These are phyloP conservation scores for Kingdonia uniflora DNA, from an alignment of 164 flowering plant species.

Conservation along the genomic window DNA sequence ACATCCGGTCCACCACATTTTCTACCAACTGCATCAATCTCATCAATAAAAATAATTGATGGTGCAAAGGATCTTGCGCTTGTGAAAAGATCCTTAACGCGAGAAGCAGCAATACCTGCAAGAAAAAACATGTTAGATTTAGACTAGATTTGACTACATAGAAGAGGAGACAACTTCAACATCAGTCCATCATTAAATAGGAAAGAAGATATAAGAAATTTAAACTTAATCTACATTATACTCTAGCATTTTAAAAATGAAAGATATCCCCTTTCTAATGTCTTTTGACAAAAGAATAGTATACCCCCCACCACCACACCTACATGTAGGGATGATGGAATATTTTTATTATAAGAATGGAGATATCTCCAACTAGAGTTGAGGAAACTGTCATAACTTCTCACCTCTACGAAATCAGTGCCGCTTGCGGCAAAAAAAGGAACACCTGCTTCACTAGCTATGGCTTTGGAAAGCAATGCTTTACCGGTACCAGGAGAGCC, in stretches of 20 bases:
- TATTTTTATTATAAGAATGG: too few relatives aligned
- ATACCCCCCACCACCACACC: too few relatives aligned
- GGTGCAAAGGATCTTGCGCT: constrained; percentile 93
- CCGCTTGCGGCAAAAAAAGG: constrained; percentile 97
- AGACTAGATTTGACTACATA: too few relatives aligned
- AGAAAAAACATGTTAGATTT: not conserved
- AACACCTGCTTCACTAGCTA: constrained; percentile 98
- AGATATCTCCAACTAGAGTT: too few relatives aligned
- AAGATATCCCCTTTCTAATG: too few relatives aligned
- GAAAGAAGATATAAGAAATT: too few relatives aligned
- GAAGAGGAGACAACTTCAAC: too few relatives aligned
- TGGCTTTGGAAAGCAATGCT: constrained; percentile 91
- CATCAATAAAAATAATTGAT: constrained; percentile 92
- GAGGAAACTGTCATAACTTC: constrained; percentile 7
- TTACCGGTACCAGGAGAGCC: constrained; percentile 99
- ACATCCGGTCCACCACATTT: constrained; percentile 98
- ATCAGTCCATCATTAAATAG: too few relatives aligned
- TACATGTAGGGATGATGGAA: too few relatives aligned
- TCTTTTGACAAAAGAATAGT: too few relatives aligned
- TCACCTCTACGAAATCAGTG: constrained; percentile 97
- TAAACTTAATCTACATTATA: too few relatives aligned
- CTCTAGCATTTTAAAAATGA: too few relatives aligned
- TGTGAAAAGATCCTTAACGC: constrained; percentile 91
- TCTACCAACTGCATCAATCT: constrained; percentile 98
- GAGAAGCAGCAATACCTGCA: constrained; percentile 94